These are phyloP conservation scores for Aureobasidium leucospermi DNA, from an alignment of 2,329 filamentous ascomycete genomes.

Conservation along the genomic window DNA sequence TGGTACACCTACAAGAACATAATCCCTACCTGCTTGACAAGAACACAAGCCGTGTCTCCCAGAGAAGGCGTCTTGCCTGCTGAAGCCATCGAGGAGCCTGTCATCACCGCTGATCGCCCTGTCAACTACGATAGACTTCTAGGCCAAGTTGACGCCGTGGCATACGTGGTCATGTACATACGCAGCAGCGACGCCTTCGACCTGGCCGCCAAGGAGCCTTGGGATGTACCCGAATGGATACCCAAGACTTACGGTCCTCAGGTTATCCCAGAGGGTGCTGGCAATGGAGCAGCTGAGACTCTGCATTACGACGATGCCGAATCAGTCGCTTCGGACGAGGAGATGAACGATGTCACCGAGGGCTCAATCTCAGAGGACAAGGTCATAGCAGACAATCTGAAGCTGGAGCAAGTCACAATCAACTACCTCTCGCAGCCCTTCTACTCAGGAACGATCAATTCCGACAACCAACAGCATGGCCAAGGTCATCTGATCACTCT, in stretches of 20 bases:
- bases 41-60: conserved; percentile 40
- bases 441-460: conserved; percentile 45
- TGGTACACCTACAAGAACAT: conserved; percentile 51
- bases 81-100: conserved; percentile 8
- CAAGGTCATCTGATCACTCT: conserved; percentile 46
- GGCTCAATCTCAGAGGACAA: background rate
- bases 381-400: background rate
- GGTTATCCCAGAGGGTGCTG: background rate
- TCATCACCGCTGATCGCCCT: background rate
- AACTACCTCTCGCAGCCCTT: conserved; percentile 50
- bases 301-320: background rate
- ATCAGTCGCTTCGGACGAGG: conserved; percentile 21
- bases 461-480: conserved; percentile 45
- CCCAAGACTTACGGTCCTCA: conserved; percentile 20
- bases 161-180: conserved; percentile 51
- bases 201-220: conserved; percentile 26
- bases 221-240: conserved; percentile 39
- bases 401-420: conserved; percentile 34
- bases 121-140: conserved; percentile 8
- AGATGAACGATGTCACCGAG: conserved; percentile 25
- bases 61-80: background rate
- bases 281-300: background rate
- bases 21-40: conserved; percentile 39
- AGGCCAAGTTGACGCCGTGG: conserved; percentile 36
- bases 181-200: conserved; percentile 37